A percentile compares a stretch with the other conserved stretches of the same genome.
Conservation (phyloP, 805 yeast genomes). For the Clavispora santaluciae region DNA sequence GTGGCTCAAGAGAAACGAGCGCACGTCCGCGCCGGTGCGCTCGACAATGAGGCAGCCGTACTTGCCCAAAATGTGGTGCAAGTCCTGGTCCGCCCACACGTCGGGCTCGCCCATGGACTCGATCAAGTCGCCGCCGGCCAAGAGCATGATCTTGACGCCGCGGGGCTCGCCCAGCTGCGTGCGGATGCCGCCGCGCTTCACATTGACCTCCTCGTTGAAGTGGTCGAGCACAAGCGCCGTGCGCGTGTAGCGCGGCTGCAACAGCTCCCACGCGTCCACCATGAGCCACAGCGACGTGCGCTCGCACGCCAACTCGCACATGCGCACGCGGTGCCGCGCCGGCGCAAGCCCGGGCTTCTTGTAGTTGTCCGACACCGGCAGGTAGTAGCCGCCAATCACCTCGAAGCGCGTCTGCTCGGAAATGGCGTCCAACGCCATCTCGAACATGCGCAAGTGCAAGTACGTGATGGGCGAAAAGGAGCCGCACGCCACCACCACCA, state of each 20-base stretch:
- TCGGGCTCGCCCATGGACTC: slow-evolving; percentile 99
- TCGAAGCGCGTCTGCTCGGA: slow-evolving; percentile 90
- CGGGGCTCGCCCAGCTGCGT: slow-evolving; percentile 55
- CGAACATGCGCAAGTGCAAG: slow-evolving; percentile 93
- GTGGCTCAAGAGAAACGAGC: slow-evolving; percentile 85
- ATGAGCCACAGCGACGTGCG: slow-evolving; percentile 94
- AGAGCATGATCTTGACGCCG: slow-evolving; percentile 90
- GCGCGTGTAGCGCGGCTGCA: slow-evolving; percentile 85
- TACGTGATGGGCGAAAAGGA: slow-evolving; percentile 95
- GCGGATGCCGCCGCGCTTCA: slow-evolving; percentile 79
- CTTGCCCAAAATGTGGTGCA: slow-evolving; percentile 90
- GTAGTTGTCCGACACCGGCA: slow-evolving; percentile 92
- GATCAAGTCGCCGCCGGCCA: slow-evolving; percentile 96
- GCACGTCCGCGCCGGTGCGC: slow-evolving; percentile 93
- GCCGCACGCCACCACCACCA: slow-evolving; percentile 96
- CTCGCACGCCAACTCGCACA: slow-evolving; percentile 98
- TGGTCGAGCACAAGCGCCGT: slow-evolving; percentile 96
- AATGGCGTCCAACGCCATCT: slow-evolving; percentile 94
- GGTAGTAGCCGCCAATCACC: slow-evolving; percentile 93
- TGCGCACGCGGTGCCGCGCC: slow-evolving; percentile 84
- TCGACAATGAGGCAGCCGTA: slow-evolving; percentile 97
- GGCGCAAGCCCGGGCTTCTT: slow-evolving; percentile 90
- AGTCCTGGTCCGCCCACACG: slow-evolving; percentile 96
- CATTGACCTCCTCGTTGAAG: slow-evolving; percentile 90
- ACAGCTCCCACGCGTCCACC: slow-evolving; percentile 99